Base-by-base conservation (phyloP, 331 rosid species). In the Pyrus hybrid region DNA sequence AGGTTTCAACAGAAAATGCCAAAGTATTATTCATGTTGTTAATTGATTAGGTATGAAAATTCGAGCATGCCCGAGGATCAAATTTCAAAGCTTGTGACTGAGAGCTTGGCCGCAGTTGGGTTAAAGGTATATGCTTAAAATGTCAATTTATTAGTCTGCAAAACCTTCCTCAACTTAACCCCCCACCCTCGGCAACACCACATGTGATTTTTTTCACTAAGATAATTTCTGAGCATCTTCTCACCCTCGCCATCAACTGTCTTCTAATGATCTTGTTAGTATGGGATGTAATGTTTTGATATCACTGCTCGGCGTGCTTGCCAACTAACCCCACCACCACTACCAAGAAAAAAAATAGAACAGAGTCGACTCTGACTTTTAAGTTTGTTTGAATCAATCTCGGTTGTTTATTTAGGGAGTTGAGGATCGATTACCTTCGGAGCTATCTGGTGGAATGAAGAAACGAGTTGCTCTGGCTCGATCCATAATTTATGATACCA, bases 401-500 rank as follows among this genome's bases (percentile, higher is more conserved):
- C 60, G 37, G 70, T 68, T 14, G 18, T 14, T 76, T 76, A 43
- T 67, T 63, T 54, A 92, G 99, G 96, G 86, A 64, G 99, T 95
- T 77, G 99, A 95, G 81, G 93, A 95, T 41, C 88, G 98, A 53
- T 64, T 91, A 72, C 99, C 99, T 66, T 95, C 99, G 22, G 99
- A 95, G 82, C 81, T 95, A 84, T 95, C 99, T 45, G 99, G 99
- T 60, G 98, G 99, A 83, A 95, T 95, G 99, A 95, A 95, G 86
- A 95, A 95, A 74, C 88, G 99, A 82, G 98, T 95, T 82, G 99
- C 99, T 56, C 81, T 95, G 85, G 99, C 99, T 64, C 91, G 98
- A 63, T 92, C 98, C 78, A 90, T 95, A 72, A 90, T 95, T 71
- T 86, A 58, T 80, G 99, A 95, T 80, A 88, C 87, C 49, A 80